Conservation (phyloP, 2,329 filamentous ascomycete species). For the Talaromyces sp. region DNA sequence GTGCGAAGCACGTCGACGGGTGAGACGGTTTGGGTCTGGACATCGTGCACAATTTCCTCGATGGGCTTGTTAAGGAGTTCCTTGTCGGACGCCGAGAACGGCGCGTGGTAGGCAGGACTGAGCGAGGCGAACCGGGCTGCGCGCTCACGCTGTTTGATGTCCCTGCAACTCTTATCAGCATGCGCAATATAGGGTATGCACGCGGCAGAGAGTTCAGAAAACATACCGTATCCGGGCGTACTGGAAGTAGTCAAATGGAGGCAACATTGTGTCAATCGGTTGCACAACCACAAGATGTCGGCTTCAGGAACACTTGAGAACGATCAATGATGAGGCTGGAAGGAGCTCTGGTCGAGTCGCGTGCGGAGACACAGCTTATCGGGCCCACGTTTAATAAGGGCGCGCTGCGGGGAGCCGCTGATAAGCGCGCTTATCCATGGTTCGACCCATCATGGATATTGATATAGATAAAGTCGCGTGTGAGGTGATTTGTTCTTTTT, state of each 20-base stretch:
- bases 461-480: background rate
- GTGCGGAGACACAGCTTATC: background rate
- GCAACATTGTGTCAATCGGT: conserved; percentile 37
- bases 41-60: conserved; percentile 68
- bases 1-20: conserved; percentile 72
- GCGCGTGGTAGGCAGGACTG: conserved; percentile 57
- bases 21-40: conserved; percentile 62
- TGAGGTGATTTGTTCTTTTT: background rate
- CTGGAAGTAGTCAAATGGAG: conserved; percentile 62
- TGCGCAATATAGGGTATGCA: background rate
- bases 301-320: conserved; percentile 2
- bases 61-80: conserved; percentile 68
- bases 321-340: background rate
- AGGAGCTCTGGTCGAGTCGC: background rate
- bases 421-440: conserved; percentile 4
- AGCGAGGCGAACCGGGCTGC: conserved; percentile 63
- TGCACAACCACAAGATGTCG: background rate
- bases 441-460: background rate
- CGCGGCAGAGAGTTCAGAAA: background rate
- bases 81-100: conserved; percentile 61
- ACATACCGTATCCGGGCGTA: conserved; percentile 67
- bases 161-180: conserved; percentile 44
- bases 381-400: background rate
- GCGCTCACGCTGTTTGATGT: conserved; percentile 74
- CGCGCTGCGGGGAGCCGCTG: conserved; percentile 3